Base-by-base conservation (phyloP, 148 eudicot genomes). In the Arbutus unedo region DNA sequence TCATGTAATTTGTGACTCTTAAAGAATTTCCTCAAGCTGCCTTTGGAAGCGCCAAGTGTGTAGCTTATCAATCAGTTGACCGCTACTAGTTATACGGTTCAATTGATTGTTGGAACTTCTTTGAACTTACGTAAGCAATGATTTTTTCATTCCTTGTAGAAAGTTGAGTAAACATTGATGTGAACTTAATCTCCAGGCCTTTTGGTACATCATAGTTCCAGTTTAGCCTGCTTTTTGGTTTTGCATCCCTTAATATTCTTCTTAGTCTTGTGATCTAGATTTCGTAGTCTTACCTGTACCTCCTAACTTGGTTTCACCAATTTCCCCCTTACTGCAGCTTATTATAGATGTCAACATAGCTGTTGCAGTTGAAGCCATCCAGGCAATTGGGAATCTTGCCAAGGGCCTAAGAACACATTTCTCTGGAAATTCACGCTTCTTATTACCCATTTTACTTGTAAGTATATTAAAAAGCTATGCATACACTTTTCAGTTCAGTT, bases 341-440 rank as follows among this genome's bases (percentile, higher is more conserved):
- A 88, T 92, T 84, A 94, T 91, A 83, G 99, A 97, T 88, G 94
- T 97, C 25, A 97, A 97, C 83, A 91, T 97, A 76, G 99, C 98
- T 74, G 99, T 97, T 70, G 89, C 97, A 83, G 98, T 92, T 82
- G 99, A 97, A 86, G 95, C 98, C 78, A 88, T 97, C 81, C 99
- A 94, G 89, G 99, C 99, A 80, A 88, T 97, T 71, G 99, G 98
- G 79, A 97, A 97, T 86, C 97, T 97, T 86, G 97, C 99, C 18
- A 88, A 82, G 86, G 99, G 99, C 64, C 82, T 97, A 86, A 89
- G 99, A 84, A 90, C 95, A 8, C 90, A 93, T 89, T 97, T 97
- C 83, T 89, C 98, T n/a, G 95, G 88, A 80, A 92, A 85, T 70
- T 93, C 98, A 48, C 98, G 99, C 48, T 91, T 93, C 89, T 75